Evolutionary conservation across 441 rosid species (phyloP).

Genomic region (Iberis amara): DNA sequence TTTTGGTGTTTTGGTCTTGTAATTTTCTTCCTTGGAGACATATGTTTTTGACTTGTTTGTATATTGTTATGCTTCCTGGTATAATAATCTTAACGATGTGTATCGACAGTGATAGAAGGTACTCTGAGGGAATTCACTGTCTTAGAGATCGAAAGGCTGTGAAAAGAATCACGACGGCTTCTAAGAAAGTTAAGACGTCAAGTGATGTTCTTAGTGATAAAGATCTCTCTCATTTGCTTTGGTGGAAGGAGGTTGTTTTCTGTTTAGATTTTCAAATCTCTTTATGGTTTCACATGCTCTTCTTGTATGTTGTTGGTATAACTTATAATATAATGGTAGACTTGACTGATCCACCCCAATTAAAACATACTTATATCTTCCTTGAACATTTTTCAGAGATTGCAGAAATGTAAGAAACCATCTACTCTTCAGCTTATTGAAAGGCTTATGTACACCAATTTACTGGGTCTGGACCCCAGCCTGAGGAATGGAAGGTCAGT

Average conservation of each 20-base stretch:
- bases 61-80: background rate
- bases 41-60: background rate
- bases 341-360: background rate
- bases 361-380: conserved; percentile 4
- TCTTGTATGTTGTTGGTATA: background rate
- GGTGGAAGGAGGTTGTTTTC: conserved; percentile 83
- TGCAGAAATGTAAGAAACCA: conserved; percentile 76
- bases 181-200: conserved; percentile 48
- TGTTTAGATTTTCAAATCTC: background rate
- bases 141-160: conserved; percentile 43
- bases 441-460: conserved; percentile 69
- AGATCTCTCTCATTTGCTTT: conserved; percentile 64
- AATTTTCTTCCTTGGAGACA: background rate
- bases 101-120: conserved; percentile 32
- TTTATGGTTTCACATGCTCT: background rate
- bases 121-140: conserved; percentile 37
- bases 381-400: conserved; percentile 46
- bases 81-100: conserved; percentile 3
- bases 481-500: conserved; percentile 77
- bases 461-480: conserved; percentile 69
- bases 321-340: too few relatives aligned
- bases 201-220: conserved; percentile 46
- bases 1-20: background rate
- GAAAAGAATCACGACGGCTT: conserved; percentile 39
- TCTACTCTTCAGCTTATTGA: conserved; percentile 63